A percentile compares a stretch with the other conserved stretches of the same genome.
Conservation (phyloP, 371 early-diverging fungal species). For the Mortierella sp. region DNA sequence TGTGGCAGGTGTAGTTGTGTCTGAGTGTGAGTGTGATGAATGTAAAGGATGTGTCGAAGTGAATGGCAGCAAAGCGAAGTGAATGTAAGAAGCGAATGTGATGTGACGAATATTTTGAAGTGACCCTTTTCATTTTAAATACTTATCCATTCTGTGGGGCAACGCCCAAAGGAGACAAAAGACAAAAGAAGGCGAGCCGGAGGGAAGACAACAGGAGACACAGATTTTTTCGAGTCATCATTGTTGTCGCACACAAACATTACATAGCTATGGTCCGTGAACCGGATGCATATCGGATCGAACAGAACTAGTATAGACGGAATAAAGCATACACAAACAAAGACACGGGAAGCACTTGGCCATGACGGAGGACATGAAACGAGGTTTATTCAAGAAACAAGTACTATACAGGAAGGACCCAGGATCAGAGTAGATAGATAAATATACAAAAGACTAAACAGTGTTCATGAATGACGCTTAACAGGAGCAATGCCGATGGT, state of each 20-base stretch:
- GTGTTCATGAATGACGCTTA: background rate
- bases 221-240: background rate
- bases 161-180: too few species aligned
- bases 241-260: background rate
- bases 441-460: background rate
- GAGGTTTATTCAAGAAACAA: background rate
- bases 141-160: too few species aligned
- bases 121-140: too few species aligned
- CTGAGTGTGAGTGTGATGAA: background rate
- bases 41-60: background rate
- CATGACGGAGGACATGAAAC: too few species aligned
- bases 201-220: background rate
- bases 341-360: too few species aligned
- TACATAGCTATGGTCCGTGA: background rate
- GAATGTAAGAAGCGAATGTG: background rate
- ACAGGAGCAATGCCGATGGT: slow-evolving; percentile 40
- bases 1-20: background rate
- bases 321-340: too few species aligned
- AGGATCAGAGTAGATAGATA: background rate
- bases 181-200: slow-evolving; percentile 8
- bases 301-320: too few species aligned
- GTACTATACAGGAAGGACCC: background rate
- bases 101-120: too few species aligned
- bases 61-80: background rate
- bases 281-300: too few species aligned